Evolutionary conservation across 2,329 filamentous ascomycete genomes (phyloP).

Genomic region (Penicillium griseofulvum): DNA sequence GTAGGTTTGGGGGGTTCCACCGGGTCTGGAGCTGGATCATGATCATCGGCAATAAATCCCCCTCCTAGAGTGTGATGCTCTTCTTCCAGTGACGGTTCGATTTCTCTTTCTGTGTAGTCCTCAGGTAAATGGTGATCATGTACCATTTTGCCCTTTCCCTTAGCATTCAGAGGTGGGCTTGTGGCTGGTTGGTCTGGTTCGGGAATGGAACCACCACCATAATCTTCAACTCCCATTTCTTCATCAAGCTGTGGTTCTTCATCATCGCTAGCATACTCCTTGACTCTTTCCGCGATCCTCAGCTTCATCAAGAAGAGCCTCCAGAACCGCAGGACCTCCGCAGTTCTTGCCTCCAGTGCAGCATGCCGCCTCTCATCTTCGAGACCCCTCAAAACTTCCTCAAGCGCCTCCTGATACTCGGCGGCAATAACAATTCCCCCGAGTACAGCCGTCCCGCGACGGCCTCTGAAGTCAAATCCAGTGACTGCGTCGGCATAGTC

Average conservation of each 20-base stretch:
- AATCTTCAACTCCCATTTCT: conserved; percentile 30
- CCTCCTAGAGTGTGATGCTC: neutral
- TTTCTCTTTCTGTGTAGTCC: neutral
- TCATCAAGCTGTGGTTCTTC: conserved; percentile 39
- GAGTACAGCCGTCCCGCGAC: conserved; percentile 79
- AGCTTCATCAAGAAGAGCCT: conserved; percentile 61
- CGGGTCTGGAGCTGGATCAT: neutral
- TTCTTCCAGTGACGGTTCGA: neutral
- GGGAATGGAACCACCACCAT: conserved; percentile 41
- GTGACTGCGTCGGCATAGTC: conserved; percentile 89
- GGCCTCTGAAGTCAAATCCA: conserved; percentile 83
- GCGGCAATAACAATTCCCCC: conserved; percentile 72
- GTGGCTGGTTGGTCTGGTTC: conserved; percentile 26
- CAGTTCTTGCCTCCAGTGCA: conserved; percentile 55
- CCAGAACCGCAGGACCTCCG: conserved; percentile 56
- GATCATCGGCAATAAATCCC: conserved; percentile 8
- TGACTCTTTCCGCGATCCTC: conserved; percentile 70
- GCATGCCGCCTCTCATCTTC: conserved; percentile 63
- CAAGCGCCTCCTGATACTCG: conserved; percentile 70
- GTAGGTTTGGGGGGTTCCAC: neutral
- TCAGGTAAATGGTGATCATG: neutral
- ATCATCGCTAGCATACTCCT: conserved; percentile 49
- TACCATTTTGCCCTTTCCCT: neutral
- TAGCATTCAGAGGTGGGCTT: neutral
- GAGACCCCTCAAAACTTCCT: conserved; percentile 66